Conservation (phyloP, 331 rosid species). For the Arachis monticola region DNA sequence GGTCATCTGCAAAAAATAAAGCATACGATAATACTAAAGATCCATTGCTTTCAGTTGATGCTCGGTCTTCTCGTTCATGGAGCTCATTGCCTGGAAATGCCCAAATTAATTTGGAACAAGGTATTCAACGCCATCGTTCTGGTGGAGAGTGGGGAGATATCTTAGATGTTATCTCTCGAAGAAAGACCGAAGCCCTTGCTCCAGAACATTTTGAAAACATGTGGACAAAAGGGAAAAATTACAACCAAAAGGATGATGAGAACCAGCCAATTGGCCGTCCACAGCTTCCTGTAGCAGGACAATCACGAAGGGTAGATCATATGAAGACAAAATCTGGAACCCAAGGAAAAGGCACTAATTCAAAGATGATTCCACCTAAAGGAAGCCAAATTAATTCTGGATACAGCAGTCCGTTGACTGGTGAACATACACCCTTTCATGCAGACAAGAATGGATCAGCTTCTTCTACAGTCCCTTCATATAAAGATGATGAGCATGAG, state of each 20-base stretch:
- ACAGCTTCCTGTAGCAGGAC: constrained; percentile 51
- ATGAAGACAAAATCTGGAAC: constrained; percentile 52
- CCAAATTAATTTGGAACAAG: constrained; percentile 54
- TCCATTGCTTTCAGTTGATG: constrained; percentile 79
- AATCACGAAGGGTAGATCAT: constrained; percentile 47
- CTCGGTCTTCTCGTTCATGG: constrained; percentile 83
- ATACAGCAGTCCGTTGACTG: constrained; percentile 40
- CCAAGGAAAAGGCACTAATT: constrained; percentile 46
- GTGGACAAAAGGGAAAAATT: constrained; percentile 93
- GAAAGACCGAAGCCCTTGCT: constrained; percentile 91
- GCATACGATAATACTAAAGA: constrained; percentile 65
- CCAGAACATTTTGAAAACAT: constrained; percentile 94
- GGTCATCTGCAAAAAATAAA: constrained; percentile 43
- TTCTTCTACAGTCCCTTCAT: constrained; percentile 43
- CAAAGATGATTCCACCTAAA: constrained; percentile 53
- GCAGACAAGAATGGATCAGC: constrained; percentile 47
- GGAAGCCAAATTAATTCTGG: constrained; percentile 52
- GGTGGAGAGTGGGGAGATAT: constrained; percentile 97
- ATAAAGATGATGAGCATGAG: constrained; percentile 56
- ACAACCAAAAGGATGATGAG: constrained; percentile 62
- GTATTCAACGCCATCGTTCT: constrained; percentile 53
- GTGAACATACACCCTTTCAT: constrained; percentile 40
- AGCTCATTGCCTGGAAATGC: constrained; percentile 57
- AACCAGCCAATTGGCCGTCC: constrained; percentile 56
- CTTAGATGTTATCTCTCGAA: constrained; percentile 79